Base-by-base conservation (phyloP, 2,329 filamentous ascomycete genomes). In the Hypoxylon sp. region DNA sequence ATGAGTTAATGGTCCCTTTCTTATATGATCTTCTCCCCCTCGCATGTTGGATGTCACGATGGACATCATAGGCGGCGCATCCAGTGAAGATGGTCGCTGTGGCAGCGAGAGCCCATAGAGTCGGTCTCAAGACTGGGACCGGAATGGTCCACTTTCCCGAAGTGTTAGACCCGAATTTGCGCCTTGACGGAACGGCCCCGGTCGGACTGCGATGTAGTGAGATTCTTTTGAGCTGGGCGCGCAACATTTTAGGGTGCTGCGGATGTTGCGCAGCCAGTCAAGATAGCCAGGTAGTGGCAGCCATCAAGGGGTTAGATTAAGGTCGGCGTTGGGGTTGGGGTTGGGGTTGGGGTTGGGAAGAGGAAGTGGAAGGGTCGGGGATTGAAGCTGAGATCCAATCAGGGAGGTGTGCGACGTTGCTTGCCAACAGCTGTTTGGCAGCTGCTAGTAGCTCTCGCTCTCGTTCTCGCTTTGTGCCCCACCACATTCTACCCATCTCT, bases 11-110 rank as follows among this genome's bases (percentile, higher is more conserved):
- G 8, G 11, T n/a, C 21, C 27, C 44, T 44, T 27, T 17, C 56
- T 37, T 42, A 15, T 56, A 48, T 13, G 37, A n/a, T 5, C 42
- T 50, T 11, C 17, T 50, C n/a, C 47, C 50, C 53, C 61, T 63
- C 17, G 60, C 63, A n/a, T 50, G 27, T 31, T 50, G 58, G 44
- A 67, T 68, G 54, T 76, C 74, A 21, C 51, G 67, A 29, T 61
- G 62, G 32, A 77, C 76, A 17, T 76, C 75, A 11, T 71, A 75
- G 17, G 75, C 62, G 2, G 75, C 76, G 42, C 68, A 74, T 19
- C 71, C 74, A 2, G 76, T 29, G 32, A 74, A 74, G 53, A 76
- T 74, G 61, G 68, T 61, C 50, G 70, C 60, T 6, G 69, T 67
- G 19, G 69, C 70, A 6, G 65, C 65, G 11, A 76, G 6, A 59